These are phyloP conservation scores for Lentithecium fluviatile DNA, from an alignment of 495 filamentous ascomycete genomes.

Conservation along the genomic window DNA sequence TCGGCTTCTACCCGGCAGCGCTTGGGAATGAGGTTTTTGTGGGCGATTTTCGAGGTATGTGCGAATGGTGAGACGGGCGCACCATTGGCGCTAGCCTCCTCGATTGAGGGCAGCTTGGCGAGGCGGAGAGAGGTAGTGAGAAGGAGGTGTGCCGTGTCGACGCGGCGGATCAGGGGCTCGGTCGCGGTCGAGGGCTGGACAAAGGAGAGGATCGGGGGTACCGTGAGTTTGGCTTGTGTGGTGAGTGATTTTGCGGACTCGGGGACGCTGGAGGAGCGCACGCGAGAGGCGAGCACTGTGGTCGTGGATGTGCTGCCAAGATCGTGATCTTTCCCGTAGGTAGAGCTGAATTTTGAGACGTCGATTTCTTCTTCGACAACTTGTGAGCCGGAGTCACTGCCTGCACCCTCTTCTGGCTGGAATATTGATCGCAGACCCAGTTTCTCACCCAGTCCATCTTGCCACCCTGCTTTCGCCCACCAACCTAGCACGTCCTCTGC, in stretches of 20 bases:
- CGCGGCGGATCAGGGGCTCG: constrained; percentile 70
- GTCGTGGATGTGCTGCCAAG: constrained; percentile 46
- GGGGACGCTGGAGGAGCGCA: constrained; percentile 29
- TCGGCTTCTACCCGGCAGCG: constrained; percentile 69
- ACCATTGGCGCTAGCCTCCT: constrained; percentile 53
- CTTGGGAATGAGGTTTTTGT: constrained; percentile 71
- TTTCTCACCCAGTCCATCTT: constrained; percentile 73
- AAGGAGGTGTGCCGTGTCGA: constrained; percentile 81
- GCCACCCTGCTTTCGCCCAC: constrained; percentile 95
- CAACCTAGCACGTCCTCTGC: constrained; percentile 90
- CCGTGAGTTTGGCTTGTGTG: constrained; percentile 35
- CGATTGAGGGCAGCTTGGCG: constrained; percentile 70
- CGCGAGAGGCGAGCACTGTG: constrained; percentile 48
- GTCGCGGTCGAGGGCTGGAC: constrained; percentile 56
- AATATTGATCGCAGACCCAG: constrained; percentile 70
- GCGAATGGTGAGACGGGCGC: constrained; percentile 71
- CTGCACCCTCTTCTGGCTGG: constrained; percentile 41
- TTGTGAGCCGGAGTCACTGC: constrained; percentile 42
- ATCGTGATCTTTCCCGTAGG: too few relatives aligned
- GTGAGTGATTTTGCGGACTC: constrained; percentile 10
- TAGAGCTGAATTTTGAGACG: constrained; percentile 54
- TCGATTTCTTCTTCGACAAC: constrained; percentile 59
- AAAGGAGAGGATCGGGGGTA: constrained; percentile 77
- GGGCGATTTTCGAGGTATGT: constrained; percentile 74
- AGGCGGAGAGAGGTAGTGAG: constrained; percentile 79